Evolutionary conservation across 805 yeast species (phyloP).

Genomic region (Candida takata): DNA sequence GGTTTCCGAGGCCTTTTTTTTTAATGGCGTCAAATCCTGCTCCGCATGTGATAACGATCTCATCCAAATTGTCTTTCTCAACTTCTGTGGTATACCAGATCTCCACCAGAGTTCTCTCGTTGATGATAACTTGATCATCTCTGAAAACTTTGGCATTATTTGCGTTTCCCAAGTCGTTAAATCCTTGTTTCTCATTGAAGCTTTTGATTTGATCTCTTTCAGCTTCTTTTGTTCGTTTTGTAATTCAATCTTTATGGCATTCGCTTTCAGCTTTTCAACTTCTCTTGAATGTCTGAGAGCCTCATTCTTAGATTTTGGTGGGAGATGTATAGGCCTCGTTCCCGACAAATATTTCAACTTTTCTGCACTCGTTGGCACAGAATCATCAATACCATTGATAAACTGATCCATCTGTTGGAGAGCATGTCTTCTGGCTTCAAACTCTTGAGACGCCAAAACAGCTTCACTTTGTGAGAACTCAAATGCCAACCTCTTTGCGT

Average conservation of each 20-base stretch:
- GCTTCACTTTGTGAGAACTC: constrained; percentile 25
- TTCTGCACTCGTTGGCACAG: constrained; percentile 9
- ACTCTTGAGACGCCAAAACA: constrained; percentile 29
- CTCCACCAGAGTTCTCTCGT: constrained; percentile 57
- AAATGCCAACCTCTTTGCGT: constrained; percentile 14
- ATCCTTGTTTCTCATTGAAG: constrained; percentile 33
- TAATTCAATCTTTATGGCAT: constrained; percentile 35
- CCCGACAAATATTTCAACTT: constrained; percentile 29
- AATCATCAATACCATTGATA: constrained; percentile 1
- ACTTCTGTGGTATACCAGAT: constrained; percentile 38
- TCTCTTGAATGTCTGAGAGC: constrained; percentile 46
- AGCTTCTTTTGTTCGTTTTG: constrained; percentile 26
- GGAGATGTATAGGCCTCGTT: constrained; percentile 60
- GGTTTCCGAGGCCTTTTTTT: constrained; percentile 1
- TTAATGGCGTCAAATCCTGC: not conserved
- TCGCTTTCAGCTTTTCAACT: constrained; percentile 37
- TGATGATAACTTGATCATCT: constrained; percentile 29
- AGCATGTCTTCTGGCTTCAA: constrained; percentile 15
- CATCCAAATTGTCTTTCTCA: constrained; percentile 47
- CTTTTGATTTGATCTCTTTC: constrained; percentile 26
- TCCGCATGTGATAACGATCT: too few relatives aligned
- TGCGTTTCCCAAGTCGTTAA: constrained; percentile 32
- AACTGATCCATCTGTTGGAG: constrained; percentile 15
- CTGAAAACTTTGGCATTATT: constrained; percentile 31
- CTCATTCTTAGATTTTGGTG: constrained; percentile 55